Conservation (phyloP, 352 stramenopile genomes). For the Elongisporangium senticosum region DNA sequence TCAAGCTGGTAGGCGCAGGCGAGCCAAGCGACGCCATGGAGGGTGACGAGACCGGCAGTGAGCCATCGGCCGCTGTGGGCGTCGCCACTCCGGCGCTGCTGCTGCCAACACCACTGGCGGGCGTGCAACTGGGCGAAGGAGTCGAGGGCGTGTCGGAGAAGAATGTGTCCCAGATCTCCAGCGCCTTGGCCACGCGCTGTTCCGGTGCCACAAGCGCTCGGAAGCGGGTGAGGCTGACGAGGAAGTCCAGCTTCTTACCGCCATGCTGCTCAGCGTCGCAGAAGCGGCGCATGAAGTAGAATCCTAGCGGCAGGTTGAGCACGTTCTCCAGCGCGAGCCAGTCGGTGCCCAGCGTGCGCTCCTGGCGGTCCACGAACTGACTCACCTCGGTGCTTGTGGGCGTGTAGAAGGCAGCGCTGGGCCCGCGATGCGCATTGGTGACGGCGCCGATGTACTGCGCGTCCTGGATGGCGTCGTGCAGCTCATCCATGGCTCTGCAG, state of each 20-base stretch:
- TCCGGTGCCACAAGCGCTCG: slow-evolving; percentile 40
- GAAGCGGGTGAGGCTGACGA: slow-evolving; percentile 74
- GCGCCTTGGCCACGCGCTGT: slow-evolving; percentile 38
- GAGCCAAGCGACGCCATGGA: slow-evolving; percentile 14
- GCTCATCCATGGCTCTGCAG: slow-evolving; percentile 60
- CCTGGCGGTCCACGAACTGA: slow-evolving; percentile 60
- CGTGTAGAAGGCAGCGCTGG: slow-evolving; percentile 69
- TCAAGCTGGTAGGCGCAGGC: background rate
- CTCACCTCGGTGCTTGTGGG: slow-evolving; percentile 50
- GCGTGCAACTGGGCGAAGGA: background rate
- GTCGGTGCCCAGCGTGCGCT: slow-evolving; percentile 38
- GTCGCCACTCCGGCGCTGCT: background rate
- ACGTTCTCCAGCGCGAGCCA: slow-evolving; percentile 69
- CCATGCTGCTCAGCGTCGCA: slow-evolving; percentile 66
- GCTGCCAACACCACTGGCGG: background rate
- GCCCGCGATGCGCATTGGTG: slow-evolving; percentile 61
- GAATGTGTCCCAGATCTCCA: slow-evolving; percentile 57
- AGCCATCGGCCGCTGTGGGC: background rate
- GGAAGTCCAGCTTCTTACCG: slow-evolving; percentile 54
- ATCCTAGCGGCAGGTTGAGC: slow-evolving; percentile 70
- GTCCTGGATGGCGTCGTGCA: slow-evolving; percentile 88
- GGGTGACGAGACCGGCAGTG: slow-evolving; percentile 5
- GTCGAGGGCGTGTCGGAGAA: slow-evolving; percentile 15
- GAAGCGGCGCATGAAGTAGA: slow-evolving; percentile 77
- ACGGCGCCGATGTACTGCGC: slow-evolving; percentile 86